Base-by-base conservation (phyloP, 2,329 filamentous ascomycete genomes). In the Penicillium oxalicum region DNA sequence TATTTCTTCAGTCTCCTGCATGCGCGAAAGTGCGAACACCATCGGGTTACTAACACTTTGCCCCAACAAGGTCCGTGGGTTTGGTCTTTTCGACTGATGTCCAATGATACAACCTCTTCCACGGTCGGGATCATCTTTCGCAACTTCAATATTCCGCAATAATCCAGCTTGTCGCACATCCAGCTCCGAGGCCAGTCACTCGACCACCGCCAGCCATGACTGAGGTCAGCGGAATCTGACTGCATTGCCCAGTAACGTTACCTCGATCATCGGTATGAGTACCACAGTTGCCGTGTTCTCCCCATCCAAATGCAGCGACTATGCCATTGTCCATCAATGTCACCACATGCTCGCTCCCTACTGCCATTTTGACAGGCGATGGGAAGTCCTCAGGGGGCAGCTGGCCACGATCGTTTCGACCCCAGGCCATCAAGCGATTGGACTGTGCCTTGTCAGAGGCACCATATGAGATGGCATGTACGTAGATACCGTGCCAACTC, bases 231-330 rank as follows among this genome's bases (percentile, higher is more conserved):
- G 78, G 77, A 61, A 94, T 79, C 50, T 80, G 71, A 62, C 85
- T 90, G 75, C 79, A 88, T 51, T 75, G 76, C 8, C 79, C 84
- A 55, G 84, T 85, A 40, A 90, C 82, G 67, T 87, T 81, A 43
- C 81, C 82, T 52, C 78, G 73, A 13, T 77, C 72, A 52, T 82
- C 80, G 9, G 72, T 74, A 37, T 78, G 74, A 33, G 82, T 80
- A 3, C 93, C 93, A 66, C 93, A 98, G 66, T 98, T 98, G 1
- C 93, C 93, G 70, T 98, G 93, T 70, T 97, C 91, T 2, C 90
- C 91, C 93, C 93, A 98, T 18, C 93, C 93, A 89, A 91, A 97
- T 1, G 88, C 81, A 42, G 94, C 70, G 1, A 95, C 81, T 44
- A 84, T 79, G 1, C 81, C 81, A 18, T 78, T 74, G 8, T 70